These are phyloP conservation scores for Apiospora pterosperma DNA, from an alignment of 2,329 filamentous ascomycete genomes.

Conservation along the genomic window DNA sequence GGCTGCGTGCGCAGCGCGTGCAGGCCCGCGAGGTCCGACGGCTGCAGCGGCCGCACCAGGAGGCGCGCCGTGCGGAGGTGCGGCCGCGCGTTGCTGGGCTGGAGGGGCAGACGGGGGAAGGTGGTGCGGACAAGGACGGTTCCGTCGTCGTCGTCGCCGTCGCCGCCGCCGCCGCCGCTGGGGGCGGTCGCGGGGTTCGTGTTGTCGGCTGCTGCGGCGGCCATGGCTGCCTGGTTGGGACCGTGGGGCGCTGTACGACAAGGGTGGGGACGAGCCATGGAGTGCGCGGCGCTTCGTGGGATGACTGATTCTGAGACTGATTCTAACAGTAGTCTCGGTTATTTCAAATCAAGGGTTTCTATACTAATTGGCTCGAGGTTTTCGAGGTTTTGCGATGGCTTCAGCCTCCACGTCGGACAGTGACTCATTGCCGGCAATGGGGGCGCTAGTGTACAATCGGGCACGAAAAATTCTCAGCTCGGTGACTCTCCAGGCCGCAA, in stretches of 20 bases:
- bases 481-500: neutral
- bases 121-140: conserved; percentile 17
- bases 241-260: neutral
- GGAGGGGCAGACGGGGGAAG: conserved; percentile 18
- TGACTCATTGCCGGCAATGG: neutral
- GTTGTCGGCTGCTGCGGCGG: neutral
- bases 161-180: neutral
- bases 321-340: too few relatives aligned
- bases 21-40: conserved; percentile 16
- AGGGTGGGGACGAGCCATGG: too few relatives aligned
- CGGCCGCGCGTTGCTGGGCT: conserved; percentile 14
- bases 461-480: neutral
- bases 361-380: neutral
- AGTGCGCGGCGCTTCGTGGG: too few relatives aligned
- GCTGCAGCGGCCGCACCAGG: conserved; percentile 18
- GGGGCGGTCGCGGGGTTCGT: neutral
- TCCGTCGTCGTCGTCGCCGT: neutral
- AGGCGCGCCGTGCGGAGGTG: conserved; percentile 21
- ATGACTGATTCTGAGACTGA: neutral
- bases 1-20: conserved; percentile 18
- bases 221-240: neutral
- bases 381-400: neutral
- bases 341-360: neutral
- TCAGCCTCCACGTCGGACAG: neutral
- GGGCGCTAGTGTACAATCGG: neutral